Evolutionary conservation across 257 asterid genomes (phyloP), one percentile per base, ranked within the genome.

Genomic region (Cordia subcordata): DNA sequence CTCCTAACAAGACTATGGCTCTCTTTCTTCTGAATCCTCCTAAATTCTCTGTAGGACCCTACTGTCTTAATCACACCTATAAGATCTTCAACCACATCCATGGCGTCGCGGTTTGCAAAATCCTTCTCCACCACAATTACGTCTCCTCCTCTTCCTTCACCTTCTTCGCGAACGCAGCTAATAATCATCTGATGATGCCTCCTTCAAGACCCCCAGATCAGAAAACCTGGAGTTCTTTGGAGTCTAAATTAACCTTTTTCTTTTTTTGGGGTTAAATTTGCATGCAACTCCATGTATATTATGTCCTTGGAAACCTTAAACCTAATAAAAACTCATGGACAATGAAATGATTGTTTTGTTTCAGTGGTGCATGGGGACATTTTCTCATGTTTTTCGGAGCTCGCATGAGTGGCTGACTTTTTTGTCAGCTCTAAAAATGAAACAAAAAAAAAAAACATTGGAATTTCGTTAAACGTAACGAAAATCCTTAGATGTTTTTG

Each of bases 1-100:
- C 94, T 77, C 57, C 81, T 68, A 21, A 84, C 80, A 13, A 88
- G 86, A 35, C 60, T 77, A 13, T 51, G 56, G 67, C 91, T 77
- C 61, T 92, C 96, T 65, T 79, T 88, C 64, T 80, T 75, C 44
- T 88, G 96, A 11, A 90, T 88, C 63, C 49, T 79, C 57, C 96
- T 72, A 69, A 65, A 88, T 57, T 85, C 94, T 0, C 83, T 86
- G 27, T 85, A 72, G 15, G 72, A 71, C 53, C 72, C 80, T 23
- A 81, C 73, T 4, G 65, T 66, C 14, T 88, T 87, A 35, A 88
- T 53, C 14, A 78, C 65, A 22, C 61, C 81, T 22, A 84, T 76
- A 19, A 78, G 64, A 38, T 88, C 87, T 18, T 77, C 79, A n/a
- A 77, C 80, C 71, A 76, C 62, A 47, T 72, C 81, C 49, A 65